phyloP scores from a whole-genome alignment of 306 rosid genomes.

The Vigna unguiculata region DNA sequence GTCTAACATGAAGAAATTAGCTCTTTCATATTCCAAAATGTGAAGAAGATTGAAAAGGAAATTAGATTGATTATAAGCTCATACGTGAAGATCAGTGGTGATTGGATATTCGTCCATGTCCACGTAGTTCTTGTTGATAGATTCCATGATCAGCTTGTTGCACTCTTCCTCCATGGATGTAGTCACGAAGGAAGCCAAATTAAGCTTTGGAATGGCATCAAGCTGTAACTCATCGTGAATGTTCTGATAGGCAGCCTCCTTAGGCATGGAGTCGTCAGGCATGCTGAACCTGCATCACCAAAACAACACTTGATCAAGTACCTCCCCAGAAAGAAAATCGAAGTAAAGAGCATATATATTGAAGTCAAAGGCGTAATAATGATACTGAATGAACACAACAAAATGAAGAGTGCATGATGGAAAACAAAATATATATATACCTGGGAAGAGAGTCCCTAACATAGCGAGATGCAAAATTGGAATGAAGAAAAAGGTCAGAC shows the following conservation, averaged over 20 bases:
- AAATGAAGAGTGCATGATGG: neutral
- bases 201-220: constrained; percentile 71
- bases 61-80: neutral
- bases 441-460: constrained; percentile 48
- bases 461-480: constrained; percentile 39
- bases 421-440: neutral
- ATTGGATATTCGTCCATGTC: constrained; percentile 83
- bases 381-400: neutral
- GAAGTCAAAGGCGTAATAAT: neutral
- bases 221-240: constrained; percentile 71
- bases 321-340: neutral
- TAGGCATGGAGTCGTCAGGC: constrained; percentile 63
- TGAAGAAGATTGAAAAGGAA: no score
- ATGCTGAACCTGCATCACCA: constrained; percentile 41
- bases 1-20: neutral
- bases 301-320: neutral
- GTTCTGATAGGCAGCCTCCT: constrained; percentile 65
- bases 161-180: constrained; percentile 89
- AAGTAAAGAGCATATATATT: neutral
- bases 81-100: constrained; percentile 78
- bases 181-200: constrained; percentile 84
- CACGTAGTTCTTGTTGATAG: constrained; percentile 79
- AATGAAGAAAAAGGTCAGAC: constrained; percentile 42
- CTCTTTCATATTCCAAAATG: constrained; percentile 2
- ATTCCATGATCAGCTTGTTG: constrained; percentile 74